phyloP scores from a whole-genome alignment of 2,329 filamentous ascomycete species.

The Colletotrichum sp. region DNA sequence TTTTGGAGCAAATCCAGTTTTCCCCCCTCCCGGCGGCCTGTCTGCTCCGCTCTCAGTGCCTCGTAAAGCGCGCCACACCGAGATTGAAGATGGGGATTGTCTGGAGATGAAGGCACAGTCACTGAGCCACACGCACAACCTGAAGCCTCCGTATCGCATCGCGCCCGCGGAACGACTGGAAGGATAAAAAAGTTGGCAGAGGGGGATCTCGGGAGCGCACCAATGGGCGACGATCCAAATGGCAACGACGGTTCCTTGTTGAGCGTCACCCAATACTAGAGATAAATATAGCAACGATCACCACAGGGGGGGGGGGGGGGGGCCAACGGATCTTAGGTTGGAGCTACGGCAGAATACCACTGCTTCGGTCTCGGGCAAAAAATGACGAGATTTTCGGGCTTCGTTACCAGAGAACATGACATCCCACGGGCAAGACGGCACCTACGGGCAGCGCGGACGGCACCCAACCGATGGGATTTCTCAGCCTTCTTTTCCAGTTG shows the following conservation, averaged over 20 bases:
- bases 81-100: neutral
- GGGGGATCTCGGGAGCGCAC: neutral
- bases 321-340: neutral
- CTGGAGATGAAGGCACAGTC: neutral
- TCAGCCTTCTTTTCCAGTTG: neutral
- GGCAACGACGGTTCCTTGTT: neutral
- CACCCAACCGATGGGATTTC: neutral
- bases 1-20: neutral
- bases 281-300: slow-evolving; percentile 19
- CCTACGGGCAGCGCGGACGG: neutral
- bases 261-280: neutral
- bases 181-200: slow-evolving; percentile 9
- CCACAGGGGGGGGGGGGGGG: slow-evolving; percentile 2
- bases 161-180: neutral
- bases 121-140: neutral
- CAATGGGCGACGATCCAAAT: neutral
- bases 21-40: neutral
- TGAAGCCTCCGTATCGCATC: neutral
- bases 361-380: neutral
- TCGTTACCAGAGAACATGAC: neutral
- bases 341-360: neutral
- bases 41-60: neutral
- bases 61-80: neutral
- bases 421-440: neutral
- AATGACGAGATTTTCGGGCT: slow-evolving; percentile 1